phyloP scores from a whole-genome alignment of 139 green algal genomes.

The Spirogloea muscicola region DNA sequence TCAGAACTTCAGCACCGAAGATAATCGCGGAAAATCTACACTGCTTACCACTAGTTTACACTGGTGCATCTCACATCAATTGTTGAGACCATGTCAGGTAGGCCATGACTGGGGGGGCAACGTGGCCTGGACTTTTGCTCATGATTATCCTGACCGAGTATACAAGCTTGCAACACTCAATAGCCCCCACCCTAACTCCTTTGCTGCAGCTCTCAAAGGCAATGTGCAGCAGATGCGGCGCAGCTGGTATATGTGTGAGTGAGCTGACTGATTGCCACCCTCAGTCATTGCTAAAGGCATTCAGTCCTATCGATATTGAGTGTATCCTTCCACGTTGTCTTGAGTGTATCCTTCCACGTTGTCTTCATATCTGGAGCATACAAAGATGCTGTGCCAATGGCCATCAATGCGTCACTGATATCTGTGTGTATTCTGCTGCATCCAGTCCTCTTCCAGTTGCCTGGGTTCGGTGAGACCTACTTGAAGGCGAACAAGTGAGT shows the following conservation, averaged over 20 bases:
- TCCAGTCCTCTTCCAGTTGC: slow-evolving; percentile 16
- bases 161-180: slow-evolving; percentile 9
- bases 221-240: slow-evolving; percentile 17
- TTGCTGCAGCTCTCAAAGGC: background rate
- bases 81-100: slow-evolving; percentile 5
- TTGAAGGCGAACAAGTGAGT: slow-evolving; percentile 15
- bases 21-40: too few relatives aligned
- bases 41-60: background rate
- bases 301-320: background rate
- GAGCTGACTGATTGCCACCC: background rate
- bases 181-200: slow-evolving; percentile 17
- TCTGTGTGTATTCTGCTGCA: background rate
- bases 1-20: background rate
- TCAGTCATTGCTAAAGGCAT: background rate
- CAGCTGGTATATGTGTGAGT: slow-evolving; percentile 43
- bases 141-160: slow-evolving; percentile 12
- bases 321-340: background rate
- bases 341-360: background rate
- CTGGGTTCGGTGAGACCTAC: slow-evolving; percentile 7
- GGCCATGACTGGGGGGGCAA: slow-evolving; percentile 42
- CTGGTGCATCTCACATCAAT: background rate
- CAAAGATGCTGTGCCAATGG: background rate
- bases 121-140: slow-evolving; percentile 19
- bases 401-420: background rate
- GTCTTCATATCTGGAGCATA: background rate